phyloP scores from a whole-genome alignment of 441 rosid genomes.

The Capsella rubella region DNA sequence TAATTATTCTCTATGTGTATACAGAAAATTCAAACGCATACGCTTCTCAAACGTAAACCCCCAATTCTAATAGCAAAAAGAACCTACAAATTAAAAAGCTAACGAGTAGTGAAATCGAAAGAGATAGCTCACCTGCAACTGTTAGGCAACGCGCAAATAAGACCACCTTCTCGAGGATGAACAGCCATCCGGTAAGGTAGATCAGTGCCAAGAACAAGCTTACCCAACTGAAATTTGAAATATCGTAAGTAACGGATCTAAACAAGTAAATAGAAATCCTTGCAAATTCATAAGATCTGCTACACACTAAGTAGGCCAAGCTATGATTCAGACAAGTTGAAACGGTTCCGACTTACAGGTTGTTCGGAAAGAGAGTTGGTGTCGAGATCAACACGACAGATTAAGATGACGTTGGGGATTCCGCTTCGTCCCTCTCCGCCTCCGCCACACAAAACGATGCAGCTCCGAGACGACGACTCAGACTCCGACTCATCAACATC shows the following conservation, averaged over 20 bases:
- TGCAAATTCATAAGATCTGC: slow-evolving; percentile 22
- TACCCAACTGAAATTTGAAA: slow-evolving; percentile 54
- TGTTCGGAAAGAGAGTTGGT: slow-evolving; percentile 66
- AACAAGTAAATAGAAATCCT: background rate
- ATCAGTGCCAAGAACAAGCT: slow-evolving; percentile 58
- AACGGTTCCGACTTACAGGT: slow-evolving; percentile 58
- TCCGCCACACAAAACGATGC: slow-evolving; percentile 76
- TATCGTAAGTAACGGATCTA: background rate
- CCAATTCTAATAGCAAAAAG: background rate
- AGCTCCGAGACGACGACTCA: slow-evolving; percentile 34
- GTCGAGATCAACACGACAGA: slow-evolving; percentile 60
- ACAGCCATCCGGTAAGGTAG: slow-evolving; percentile 87
- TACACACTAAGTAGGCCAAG: background rate
- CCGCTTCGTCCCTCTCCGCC: slow-evolving; percentile 92
- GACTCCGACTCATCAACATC: slow-evolving; percentile 32
- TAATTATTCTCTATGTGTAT: background rate
- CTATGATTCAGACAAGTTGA: background rate
- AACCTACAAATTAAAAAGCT: background rate
- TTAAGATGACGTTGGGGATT: slow-evolving; percentile 70
- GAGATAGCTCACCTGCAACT: slow-evolving; percentile 64
- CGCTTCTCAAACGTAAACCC: background rate
- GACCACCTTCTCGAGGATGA: slow-evolving; percentile 79
- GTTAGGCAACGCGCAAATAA: slow-evolving; percentile 70
- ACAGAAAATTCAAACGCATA: slow-evolving; percentile 11
- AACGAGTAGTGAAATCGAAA: background rate